Percentiles rank a stretch among this genome's conserved stretches.
phyloP scores from a whole-genome alignment of 306 rosid genomes.

The Corylus avellana region DNA sequence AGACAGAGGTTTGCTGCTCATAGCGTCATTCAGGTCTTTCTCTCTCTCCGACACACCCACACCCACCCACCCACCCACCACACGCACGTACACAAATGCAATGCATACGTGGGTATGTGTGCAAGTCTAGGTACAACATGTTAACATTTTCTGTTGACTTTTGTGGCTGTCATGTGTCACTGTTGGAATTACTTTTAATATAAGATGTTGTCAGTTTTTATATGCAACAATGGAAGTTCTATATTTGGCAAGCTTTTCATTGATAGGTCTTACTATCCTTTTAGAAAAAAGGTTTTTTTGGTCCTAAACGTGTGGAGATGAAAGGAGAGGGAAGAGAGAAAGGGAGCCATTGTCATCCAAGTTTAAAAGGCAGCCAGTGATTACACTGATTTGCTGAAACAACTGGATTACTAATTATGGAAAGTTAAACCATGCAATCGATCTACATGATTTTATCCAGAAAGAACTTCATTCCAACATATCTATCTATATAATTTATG shows the following conservation, averaged over 20 bases:
- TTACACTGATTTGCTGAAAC: too few relatives aligned
- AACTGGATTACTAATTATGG: not conserved
- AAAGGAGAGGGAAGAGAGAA: too few relatives aligned
- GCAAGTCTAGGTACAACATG: not conserved
- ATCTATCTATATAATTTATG: not conserved
- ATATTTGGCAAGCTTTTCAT: not conserved
- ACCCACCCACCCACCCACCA: not conserved
- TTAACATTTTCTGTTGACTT: not conserved
- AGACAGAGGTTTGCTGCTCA: conserved; percentile 88
- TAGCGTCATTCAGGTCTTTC: conserved; percentile 85
- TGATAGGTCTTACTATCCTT: not conserved
- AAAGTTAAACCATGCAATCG: too few relatives aligned
- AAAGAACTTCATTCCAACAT: not conserved
- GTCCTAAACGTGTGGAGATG: too few relatives aligned
- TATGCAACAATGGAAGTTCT: not conserved
- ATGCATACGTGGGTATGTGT: not conserved
- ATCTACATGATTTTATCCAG: too few relatives aligned
- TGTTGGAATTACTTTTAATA: not conserved
- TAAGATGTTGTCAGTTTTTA: not conserved
- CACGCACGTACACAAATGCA: not conserved
- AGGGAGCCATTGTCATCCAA: too few relatives aligned
- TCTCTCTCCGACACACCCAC: not conserved
- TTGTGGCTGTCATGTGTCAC: not conserved
- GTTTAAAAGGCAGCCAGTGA: too few relatives aligned
- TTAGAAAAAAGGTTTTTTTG: too few relatives aligned